Conservation (phyloP, 2,329 filamentous ascomycete genomes). For the Scortechinia acanthostroma region DNA sequence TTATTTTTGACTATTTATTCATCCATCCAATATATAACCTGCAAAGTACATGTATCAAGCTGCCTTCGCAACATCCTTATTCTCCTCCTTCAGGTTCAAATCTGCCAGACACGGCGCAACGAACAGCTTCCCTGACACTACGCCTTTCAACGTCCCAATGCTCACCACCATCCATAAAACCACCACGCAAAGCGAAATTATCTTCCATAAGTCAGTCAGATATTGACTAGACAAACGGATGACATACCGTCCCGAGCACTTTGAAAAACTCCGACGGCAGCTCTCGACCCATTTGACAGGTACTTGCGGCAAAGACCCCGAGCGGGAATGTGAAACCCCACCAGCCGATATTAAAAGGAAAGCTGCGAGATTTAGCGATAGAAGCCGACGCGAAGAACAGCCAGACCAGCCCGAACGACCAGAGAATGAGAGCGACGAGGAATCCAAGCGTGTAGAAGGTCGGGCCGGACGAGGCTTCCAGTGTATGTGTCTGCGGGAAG, state of each 20-base stretch:
- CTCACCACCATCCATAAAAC: background rate
- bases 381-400: conserved; percentile 29
- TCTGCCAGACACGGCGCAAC: background rate
- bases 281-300: background rate
- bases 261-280: background rate
- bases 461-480: conserved; percentile 28
- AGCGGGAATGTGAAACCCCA: conserved; percentile 38
- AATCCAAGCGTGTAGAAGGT: conserved; percentile 52
- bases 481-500: conserved; percentile 20
- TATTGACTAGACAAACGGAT: background rate
- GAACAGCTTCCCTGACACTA: background rate
- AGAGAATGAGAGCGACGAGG: conserved; percentile 30
- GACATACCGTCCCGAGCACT: background rate
- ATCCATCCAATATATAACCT: no score
- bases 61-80: background rate
- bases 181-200: background rate
- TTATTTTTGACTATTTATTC: no score
- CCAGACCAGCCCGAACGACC: conserved; percentile 34
- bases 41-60: no score
- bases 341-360: conserved; percentile 37
- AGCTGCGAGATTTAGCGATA: conserved; percentile 19
- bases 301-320: conserved; percentile 25
- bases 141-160: conserved; percentile 1
- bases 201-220: background rate
- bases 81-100: background rate